Percentiles rank a stretch among this genome's conserved stretches.
Conservation (phyloP, 1,284 basidiomycete genomes). For the Ustilago trichophora region DNA sequence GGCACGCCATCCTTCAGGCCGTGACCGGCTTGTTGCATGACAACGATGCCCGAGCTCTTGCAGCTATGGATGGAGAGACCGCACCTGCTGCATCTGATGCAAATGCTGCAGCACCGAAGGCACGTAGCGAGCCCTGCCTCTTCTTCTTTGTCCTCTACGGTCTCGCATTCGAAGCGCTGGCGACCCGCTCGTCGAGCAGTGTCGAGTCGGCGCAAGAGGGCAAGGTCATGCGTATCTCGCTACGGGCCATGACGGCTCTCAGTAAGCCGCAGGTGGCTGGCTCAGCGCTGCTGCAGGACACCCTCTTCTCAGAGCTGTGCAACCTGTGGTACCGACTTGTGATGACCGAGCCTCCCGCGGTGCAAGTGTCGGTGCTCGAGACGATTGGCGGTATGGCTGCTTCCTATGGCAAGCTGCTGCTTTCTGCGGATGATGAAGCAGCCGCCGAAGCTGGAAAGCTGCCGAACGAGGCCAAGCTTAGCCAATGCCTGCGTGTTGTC, state of each 20-base stretch:
- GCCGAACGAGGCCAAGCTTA: constrained; percentile 68
- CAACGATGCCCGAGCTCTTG: constrained; percentile 76
- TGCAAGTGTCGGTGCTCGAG: constrained; percentile 80
- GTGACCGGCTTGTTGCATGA: constrained; percentile 81
- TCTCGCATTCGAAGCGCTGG: constrained; percentile 87
- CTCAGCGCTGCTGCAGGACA: constrained; percentile 76
- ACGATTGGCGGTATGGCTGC: constrained; percentile 76
- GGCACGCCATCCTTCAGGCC: constrained; percentile 86
- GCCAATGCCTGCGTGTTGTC: constrained; percentile 83
- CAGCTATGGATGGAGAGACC: constrained; percentile 79
- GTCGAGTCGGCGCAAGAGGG: constrained; percentile 67
- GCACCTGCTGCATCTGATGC: constrained; percentile 52
- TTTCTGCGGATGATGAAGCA: constrained; percentile 43
- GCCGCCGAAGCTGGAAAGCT: constrained; percentile 60
- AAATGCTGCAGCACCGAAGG: constrained; percentile 1
- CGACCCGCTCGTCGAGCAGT: constrained; percentile 72
- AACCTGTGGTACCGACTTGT: constrained; percentile 88
- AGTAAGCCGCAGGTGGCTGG: constrained; percentile 83
- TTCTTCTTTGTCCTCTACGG: constrained; percentile 92
- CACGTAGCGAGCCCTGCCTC: constrained; percentile 74
- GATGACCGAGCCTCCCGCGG: constrained; percentile 80
- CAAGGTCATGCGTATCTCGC: constrained; percentile 70
- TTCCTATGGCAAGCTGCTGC: constrained; percentile 69
- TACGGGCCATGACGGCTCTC: constrained; percentile 81
- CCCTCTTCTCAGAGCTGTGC: constrained; percentile 88